Evolutionary conservation across 495 filamentous ascomycete genomes (phyloP).

Genomic region (Beverwykella pulmonaria): DNA sequence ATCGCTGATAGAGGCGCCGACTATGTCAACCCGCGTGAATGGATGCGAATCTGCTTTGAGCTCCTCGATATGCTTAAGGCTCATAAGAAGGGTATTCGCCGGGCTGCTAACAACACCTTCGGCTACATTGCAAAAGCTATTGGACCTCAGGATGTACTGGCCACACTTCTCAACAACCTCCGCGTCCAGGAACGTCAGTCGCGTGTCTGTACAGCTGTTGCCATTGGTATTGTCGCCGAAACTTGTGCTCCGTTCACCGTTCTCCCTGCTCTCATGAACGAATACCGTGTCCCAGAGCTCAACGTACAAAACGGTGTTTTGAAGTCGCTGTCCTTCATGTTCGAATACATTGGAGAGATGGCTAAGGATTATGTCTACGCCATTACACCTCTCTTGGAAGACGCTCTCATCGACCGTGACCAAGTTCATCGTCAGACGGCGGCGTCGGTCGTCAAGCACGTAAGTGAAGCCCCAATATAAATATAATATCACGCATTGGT

Average conservation of each 20-base stretch:
- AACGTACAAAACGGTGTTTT: conserved; percentile 98
- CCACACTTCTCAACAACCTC: conserved; percentile 93
- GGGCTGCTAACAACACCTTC: conserved; percentile 99
- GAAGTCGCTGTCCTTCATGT: conserved; percentile 95
- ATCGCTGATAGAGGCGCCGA: conserved; percentile 97
- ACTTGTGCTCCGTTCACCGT: conserved; percentile 99
- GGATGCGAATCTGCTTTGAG: conserved; percentile 99
- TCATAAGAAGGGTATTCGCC: conserved; percentile 86
- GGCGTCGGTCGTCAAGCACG: conserved; percentile 93
- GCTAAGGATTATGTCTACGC: conserved; percentile 99
- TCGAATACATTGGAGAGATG: conserved; percentile 99
- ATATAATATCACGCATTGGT: neutral
- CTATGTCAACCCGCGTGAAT: conserved; percentile 93
- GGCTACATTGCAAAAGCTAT: conserved; percentile 99
- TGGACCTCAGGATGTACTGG: conserved; percentile 94
- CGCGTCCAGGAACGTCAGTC: conserved; percentile 97
- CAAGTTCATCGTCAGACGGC: conserved; percentile 98
- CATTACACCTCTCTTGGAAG: conserved; percentile 93
- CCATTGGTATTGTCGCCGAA: conserved; percentile 99
- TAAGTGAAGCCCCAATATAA: neutral
- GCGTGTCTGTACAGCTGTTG: conserved; percentile 96
- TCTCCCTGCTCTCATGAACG: conserved; percentile 99
- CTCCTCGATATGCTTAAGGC: conserved; percentile 99
- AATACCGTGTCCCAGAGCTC: conserved; percentile 96
- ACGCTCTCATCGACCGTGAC: conserved; percentile 96